phyloP scores from a whole-genome alignment of 2,329 filamentous ascomycete species.

The Pyrenochaeta sp. region DNA sequence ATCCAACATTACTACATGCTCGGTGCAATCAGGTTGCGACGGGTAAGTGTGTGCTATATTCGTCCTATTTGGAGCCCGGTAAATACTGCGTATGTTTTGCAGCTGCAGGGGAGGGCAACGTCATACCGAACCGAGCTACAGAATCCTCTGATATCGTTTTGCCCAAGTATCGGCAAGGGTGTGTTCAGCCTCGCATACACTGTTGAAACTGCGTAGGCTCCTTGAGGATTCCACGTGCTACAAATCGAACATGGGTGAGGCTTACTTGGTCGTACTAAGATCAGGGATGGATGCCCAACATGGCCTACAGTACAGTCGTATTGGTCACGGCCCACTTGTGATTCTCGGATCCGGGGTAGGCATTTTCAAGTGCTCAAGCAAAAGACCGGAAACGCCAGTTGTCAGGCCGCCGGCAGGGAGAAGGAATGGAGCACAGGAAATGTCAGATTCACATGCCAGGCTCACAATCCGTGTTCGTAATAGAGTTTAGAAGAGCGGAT shows the following conservation, averaged over 20 bases:
- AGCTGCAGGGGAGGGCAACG: slow-evolving; percentile 7
- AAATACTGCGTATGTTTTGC: slow-evolving; percentile 3
- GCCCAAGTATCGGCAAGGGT: neutral
- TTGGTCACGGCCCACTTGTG: neutral
- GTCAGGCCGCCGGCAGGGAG: no score
- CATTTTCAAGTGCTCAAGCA: neutral
- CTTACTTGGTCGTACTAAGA: neutral
- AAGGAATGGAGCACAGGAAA: no score
- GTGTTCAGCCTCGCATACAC: slow-evolving; percentile 2
- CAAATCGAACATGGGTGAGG: neutral
- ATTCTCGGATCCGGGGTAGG: neutral
- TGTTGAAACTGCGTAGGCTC: neutral
- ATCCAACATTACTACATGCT: neutral
- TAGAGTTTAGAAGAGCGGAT: no score
- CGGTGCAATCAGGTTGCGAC: neutral
- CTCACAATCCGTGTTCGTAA: no score
- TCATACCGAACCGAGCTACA: slow-evolving; percentile 6
- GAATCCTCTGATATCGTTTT: slow-evolving; percentile 1
- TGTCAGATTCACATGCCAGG: no score
- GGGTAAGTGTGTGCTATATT: neutral
- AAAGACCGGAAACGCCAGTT: no score
- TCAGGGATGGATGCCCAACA: neutral
- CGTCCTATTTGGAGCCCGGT: neutral
- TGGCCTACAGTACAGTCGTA: neutral
- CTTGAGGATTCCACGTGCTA: neutral